These are phyloP conservation scores for Pseudogymnoascus sp. DNA, from an alignment of 2,329 filamentous ascomycete genomes.

Conservation along the genomic window DNA sequence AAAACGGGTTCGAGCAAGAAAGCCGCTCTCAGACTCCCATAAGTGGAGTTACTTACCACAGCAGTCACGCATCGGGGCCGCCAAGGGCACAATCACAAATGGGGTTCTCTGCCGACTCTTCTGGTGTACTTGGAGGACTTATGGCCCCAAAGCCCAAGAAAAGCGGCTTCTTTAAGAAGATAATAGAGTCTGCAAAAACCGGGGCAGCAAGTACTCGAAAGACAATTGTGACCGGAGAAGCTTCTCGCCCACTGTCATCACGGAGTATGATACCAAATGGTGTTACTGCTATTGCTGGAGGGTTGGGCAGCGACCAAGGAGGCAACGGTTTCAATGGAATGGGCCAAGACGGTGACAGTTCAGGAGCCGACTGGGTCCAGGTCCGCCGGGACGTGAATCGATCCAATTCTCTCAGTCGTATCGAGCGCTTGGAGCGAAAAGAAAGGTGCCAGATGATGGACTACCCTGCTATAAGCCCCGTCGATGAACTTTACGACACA, in stretches of 20 bases:
- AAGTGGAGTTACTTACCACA: constrained; percentile 82
- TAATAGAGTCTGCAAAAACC: constrained; percentile 88
- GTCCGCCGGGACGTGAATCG: constrained; percentile 92
- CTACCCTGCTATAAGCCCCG: constrained; percentile 75
- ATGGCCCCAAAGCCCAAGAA: constrained; percentile 69
- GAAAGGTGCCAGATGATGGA: constrained; percentile 95
- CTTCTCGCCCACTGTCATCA: constrained; percentile 27
- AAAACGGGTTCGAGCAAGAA: constrained; percentile 31
- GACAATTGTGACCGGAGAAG: constrained; percentile 55
- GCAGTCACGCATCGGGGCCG: constrained; percentile 60
- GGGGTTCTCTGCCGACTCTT: constrained; percentile 57
- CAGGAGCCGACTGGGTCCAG: constrained; percentile 84
- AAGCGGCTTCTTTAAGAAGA: constrained; percentile 89
- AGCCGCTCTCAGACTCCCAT: constrained; percentile 57
- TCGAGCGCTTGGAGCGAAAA: constrained; percentile 73
- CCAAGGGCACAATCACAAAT: constrained; percentile 53
- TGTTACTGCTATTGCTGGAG: constrained; percentile 46
- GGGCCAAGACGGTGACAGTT: constrained; percentile 47
- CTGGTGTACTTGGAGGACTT: constrained; percentile 69
- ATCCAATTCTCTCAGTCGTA: constrained; percentile 84
- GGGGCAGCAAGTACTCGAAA: constrained; percentile 75
- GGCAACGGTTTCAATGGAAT: constrained; percentile 57
- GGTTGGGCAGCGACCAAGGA: constrained; percentile 30
- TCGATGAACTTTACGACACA: constrained; percentile 78
- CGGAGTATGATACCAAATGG: constrained; percentile 20